Evolutionary conservation across 176 grass and related monocot species (phyloP), one percentile per base, ranked within the genome.

Genomic region (Tillandsia fasciculata): DNA sequence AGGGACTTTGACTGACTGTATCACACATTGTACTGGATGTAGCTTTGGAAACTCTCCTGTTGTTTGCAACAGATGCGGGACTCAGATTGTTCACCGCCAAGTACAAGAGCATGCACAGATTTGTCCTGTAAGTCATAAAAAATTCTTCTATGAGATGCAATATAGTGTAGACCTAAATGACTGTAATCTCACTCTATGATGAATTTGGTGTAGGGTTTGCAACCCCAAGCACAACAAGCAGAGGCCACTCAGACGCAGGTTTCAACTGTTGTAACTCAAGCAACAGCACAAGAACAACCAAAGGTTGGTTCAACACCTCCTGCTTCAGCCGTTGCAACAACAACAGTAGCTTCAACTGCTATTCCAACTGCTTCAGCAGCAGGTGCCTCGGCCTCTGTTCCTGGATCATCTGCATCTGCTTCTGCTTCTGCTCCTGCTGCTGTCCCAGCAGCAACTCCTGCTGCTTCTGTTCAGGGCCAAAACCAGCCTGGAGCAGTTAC

Each of bases 81-180:
- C 75, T 68, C 90, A 99, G 68, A 99, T 99, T 81, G 77, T 99
- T 72, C 90, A 99, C 72, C 82, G 84, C 28, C 94, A 99, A 87
- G 94, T 99, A 66, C 90, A 88, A 84, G 94, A 99, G 65, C 94
- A 93, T 85, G 90, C 94, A 69, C 90, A 99, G 72, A 71, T 90
- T 49, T 99, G 94, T 57, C 84, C 85, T 78, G 94, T 99, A 85
- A 81, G 89, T 90, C 23, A 18, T 61, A 10, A 61, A 20, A 23
- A 61, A 9, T 23, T n/a, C 22, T 57, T 12, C 3, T 2, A 17
- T 6, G 33, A 18, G 15, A n/a, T 61, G 22, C 22, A 18, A 61
- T 18, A 61, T 18, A 15, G 8, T 22, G 3, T 20, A 61, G 56
- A n/a, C 8, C 22, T 61, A 7, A 10, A 17, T 22, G 10, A 20